Evolutionary conservation across 1,284 basidiomycete species (phyloP).

Genomic region (Flammula alnicola): DNA sequence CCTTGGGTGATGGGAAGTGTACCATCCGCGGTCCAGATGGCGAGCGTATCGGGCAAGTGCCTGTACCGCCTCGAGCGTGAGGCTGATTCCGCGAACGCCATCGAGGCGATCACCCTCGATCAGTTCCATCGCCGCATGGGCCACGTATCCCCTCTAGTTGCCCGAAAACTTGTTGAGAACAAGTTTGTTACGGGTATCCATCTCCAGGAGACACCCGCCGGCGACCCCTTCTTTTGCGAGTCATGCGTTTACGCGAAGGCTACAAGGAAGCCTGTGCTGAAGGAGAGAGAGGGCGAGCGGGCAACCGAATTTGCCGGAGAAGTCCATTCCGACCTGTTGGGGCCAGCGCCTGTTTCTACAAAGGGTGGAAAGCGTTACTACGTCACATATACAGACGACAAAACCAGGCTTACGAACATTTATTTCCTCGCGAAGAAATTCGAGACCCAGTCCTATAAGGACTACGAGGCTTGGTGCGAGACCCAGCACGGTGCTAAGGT

Average conservation of each 20-base stretch:
- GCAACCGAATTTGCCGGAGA: too few species aligned
- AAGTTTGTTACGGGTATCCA: constrained; percentile 34
- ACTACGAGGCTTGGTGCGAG: too few species aligned
- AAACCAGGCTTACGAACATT: too few species aligned
- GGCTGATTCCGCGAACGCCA: constrained; percentile 17
- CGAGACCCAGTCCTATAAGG: too few species aligned
- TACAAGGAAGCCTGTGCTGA: too few species aligned
- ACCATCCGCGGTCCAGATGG: constrained; percentile 28
- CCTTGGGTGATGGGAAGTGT: constrained; percentile 35
- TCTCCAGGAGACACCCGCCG: constrained; percentile 11
- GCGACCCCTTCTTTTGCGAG: constrained; percentile 4
- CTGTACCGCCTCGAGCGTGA: constrained; percentile 30
- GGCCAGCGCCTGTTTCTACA: too few species aligned
- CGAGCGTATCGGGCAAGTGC: constrained; percentile 23
- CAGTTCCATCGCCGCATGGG: constrained; percentile 39
- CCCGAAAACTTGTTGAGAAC: constrained; percentile 28
- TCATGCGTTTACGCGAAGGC: too few species aligned
- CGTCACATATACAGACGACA: too few species aligned
- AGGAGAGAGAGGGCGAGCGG: too few species aligned
- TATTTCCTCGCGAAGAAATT: too few species aligned
- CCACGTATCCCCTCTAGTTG: constrained; percentile 37
- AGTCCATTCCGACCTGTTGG: too few species aligned
- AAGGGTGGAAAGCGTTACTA: too few species aligned
- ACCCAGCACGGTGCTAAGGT: constrained; percentile 31
- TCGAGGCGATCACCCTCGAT: constrained; percentile 30